Evolutionary conservation across 139 green algal species (phyloP), one percentile per base, ranked within the genome.

Genomic region (Dunaliella sp.): DNA sequence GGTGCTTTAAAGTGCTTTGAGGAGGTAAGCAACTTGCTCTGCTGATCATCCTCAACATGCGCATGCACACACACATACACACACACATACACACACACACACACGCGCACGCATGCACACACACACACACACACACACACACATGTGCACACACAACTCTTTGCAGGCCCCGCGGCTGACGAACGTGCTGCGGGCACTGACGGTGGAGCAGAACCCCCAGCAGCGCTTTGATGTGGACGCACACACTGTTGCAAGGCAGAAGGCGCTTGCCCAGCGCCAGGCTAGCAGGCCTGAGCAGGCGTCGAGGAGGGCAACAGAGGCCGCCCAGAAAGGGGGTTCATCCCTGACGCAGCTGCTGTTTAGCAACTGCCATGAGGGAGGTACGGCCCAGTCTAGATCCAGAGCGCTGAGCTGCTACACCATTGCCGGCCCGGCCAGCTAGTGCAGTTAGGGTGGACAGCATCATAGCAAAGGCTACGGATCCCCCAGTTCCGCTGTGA

Each of bases 161-260:
- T 73, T 1, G 2, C 48, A 88, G 85, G 85, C 59, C 1, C 85
- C 85, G 28, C 85, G 85, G 32, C 38, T 88, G 2, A 88, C 85
- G 26, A 88, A 81, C 31, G 76, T 81, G 76, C 12, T 81, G 31
- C 2, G 76, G 76, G 76, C 76, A 28, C 76, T 81, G 31, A 81
- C 76, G 28, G 76, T 33, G 3, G 28, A 33, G 34, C 76, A 7
- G n/a, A 37, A 31, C 7, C 7, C 34, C 37, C n/a, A 33, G n/a
- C n/a, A 81, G n/a, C n/a, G 33, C 3, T 81, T 34, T 81, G 76
- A 81, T 37, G 76, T 81, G n/a, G 76, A 81, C 37, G 76, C 76
- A 38, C 76, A 38, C 1, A 12, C 33, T 37, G 7, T 81, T 30
- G 76, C 33, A 24, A 30, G 76, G 2, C 76, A 81, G 76, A 33